Conservation (phyloP, 305 asterid genomes). For the Rubia peregrina region DNA sequence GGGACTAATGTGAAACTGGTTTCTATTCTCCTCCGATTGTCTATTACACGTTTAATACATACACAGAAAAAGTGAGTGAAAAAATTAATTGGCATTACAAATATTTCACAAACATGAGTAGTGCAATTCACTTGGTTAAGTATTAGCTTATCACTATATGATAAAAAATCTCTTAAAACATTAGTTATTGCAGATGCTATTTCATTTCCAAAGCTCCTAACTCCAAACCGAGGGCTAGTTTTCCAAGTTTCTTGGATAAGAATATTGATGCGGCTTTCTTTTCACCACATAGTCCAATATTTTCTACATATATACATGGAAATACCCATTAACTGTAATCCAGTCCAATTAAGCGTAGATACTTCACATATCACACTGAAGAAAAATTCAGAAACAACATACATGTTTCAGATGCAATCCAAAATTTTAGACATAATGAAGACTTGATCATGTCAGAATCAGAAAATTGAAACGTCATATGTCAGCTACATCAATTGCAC, state of each 20-base stretch:
- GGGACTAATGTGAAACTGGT: conserved; percentile 33
- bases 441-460: too few relatives aligned
- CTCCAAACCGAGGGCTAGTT: conserved; percentile 60
- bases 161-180: conserved; percentile 39
- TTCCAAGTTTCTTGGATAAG: conserved; percentile 56
- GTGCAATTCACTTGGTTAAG: conserved; percentile 8
- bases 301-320: conserved; percentile 38
- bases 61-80: conserved; percentile 19
- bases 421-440: too few relatives aligned
- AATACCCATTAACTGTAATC: not conserved
- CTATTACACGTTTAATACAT: conserved; percentile 27
- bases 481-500: not conserved
- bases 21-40: conserved; percentile 33
- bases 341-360: conserved; percentile 6
- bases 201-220: conserved; percentile 85
- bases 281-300: conserved; percentile 78
- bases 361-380: not conserved
- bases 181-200: not conserved
- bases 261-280: conserved; percentile 72
- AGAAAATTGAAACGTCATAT: too few relatives aligned
- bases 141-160: conserved; percentile 57
- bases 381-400: not conserved
- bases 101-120: conserved; percentile 14
- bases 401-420: too few relatives aligned
- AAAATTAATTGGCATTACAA: conserved; percentile 12